These are phyloP conservation scores for Pseudozyma sp. DNA, from an alignment of 1,284 basidiomycete species.

Conservation along the genomic window DNA sequence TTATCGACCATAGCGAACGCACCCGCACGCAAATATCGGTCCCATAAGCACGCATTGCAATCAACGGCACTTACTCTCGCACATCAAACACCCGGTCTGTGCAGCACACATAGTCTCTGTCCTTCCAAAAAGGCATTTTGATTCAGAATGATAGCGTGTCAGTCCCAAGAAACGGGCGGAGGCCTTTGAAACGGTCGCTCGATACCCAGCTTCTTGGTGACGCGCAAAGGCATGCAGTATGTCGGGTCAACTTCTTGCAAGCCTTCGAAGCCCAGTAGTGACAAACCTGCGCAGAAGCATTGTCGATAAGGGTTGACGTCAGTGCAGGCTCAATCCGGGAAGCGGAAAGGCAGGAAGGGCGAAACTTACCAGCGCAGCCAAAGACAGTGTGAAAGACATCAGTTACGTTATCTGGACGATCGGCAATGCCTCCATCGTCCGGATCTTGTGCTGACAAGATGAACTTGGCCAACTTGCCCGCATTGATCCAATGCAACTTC, in stretches of 20 bases:
- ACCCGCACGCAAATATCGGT: not conserved
- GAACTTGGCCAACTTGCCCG: conserved; percentile 81
- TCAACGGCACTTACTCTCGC: not conserved
- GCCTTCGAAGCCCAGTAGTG: conserved; percentile 87
- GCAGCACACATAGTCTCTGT: too few relatives aligned
- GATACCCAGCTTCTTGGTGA: conserved; percentile 72
- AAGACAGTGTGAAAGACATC: conserved; percentile 97
- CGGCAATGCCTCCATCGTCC: conserved; percentile 92
- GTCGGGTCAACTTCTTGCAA: conserved; percentile 88
- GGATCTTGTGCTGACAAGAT: conserved; percentile 92
- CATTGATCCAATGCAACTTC: conserved; percentile 89
- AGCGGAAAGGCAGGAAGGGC: not conserved
- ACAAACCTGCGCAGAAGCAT: conserved; percentile 71
- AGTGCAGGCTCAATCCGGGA: not conserved
- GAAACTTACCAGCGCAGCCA: conserved; percentile 83
- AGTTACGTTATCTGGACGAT: conserved; percentile 89
- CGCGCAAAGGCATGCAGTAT: conserved; percentile 89
- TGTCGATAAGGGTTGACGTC: not conserved
- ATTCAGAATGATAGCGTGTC: not conserved
- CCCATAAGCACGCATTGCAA: not conserved
- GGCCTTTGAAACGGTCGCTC: conserved; percentile 49
- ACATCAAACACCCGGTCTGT: not conserved
- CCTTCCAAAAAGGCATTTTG: not conserved
- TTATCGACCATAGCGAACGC: conserved; percentile 18
- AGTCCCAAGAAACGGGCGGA: conserved; percentile 21